Conservation (phyloP, 768 basidiomycete species). For the Chlorophyllum brunneum region DNA sequence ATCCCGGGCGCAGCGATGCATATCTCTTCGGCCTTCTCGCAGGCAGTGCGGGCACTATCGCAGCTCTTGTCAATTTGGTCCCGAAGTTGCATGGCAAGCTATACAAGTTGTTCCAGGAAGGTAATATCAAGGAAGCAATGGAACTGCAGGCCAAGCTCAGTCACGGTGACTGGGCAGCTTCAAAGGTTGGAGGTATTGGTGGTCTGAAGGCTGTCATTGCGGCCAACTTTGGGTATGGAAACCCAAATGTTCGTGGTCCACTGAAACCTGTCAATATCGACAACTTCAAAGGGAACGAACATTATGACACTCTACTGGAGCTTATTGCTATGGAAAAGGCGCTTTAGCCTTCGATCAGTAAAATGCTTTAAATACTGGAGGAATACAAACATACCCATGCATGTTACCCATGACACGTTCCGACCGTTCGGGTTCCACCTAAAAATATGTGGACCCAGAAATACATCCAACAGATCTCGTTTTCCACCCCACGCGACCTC, state of each 20-base stretch:
- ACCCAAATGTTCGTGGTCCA: conserved; percentile 43
- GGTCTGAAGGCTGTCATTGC: conserved; percentile 64
- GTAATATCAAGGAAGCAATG: conserved; percentile 56
- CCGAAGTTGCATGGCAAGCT: conserved; percentile 56
- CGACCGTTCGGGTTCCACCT: too few species aligned
- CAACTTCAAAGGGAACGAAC: conserved; percentile 32
- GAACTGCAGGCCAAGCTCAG: conserved; percentile 56
- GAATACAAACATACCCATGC: background rate
- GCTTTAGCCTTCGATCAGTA: background rate
- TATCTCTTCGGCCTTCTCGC: conserved; percentile 60
- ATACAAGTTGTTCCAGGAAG: conserved; percentile 46
- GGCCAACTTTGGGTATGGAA: conserved; percentile 63
- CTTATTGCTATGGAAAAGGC: conserved; percentile 43
- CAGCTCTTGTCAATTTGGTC: conserved; percentile 56
- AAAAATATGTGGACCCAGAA: too few species aligned
- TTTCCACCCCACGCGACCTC: too few species aligned
- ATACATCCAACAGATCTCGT: too few species aligned
- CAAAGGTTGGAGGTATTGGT: conserved; percentile 62
- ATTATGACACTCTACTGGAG: conserved; percentile 38
- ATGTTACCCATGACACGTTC: too few species aligned
- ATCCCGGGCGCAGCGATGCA: conserved; percentile 71
- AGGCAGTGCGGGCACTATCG: conserved; percentile 62
- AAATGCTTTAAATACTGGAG: background rate
- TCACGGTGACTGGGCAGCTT: conserved; percentile 63
- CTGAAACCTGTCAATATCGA: conserved; percentile 37